phyloP scores from a whole-genome alignment of 2,329 filamentous ascomycete genomes.

The Clonostachys sp. region DNA sequence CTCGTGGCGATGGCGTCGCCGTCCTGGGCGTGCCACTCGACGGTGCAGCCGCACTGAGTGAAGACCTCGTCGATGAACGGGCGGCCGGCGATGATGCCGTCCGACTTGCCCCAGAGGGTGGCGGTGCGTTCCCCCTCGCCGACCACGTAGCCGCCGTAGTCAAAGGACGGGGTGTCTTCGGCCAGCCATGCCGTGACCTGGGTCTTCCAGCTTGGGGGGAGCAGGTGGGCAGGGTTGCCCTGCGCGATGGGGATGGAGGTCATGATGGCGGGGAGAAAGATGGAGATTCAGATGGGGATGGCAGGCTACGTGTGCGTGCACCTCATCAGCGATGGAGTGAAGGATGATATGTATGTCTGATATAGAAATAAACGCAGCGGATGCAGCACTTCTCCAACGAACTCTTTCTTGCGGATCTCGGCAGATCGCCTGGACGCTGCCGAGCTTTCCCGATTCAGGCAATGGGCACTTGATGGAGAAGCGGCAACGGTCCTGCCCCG shows the following conservation, averaged over 20 bases:
- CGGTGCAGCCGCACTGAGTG: constrained; percentile 80
- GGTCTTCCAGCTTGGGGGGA: constrained; percentile 81
- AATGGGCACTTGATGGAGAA: too few species aligned
- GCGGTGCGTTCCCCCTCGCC: constrained; percentile 63
- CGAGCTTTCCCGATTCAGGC: too few species aligned
- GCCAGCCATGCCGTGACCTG: constrained; percentile 81
- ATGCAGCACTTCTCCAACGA: too few species aligned
- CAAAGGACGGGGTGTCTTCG: constrained; percentile 93
- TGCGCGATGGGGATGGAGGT: constrained; percentile 7
- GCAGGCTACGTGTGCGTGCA: not conserved
- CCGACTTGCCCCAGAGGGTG: constrained; percentile 65
- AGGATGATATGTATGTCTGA: too few species aligned
- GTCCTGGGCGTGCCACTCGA: constrained; percentile 82
- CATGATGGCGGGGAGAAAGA: not conserved
- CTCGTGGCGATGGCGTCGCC: constrained; percentile 63
- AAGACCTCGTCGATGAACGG: constrained; percentile 97
- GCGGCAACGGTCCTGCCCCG: too few species aligned
- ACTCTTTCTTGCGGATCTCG: too few species aligned
- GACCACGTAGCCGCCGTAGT: constrained; percentile 96
- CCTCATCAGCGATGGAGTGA: too few species aligned
- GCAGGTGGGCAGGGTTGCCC: constrained; percentile 59
- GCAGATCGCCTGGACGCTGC: too few species aligned
- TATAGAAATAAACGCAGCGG: too few species aligned
- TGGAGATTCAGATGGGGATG: not conserved
- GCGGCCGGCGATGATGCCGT: constrained; percentile 80